These are phyloP conservation scores for Auriscalpium vulgare DNA, from an alignment of 768 basidiomycete genomes.

Conservation along the genomic window DNA sequence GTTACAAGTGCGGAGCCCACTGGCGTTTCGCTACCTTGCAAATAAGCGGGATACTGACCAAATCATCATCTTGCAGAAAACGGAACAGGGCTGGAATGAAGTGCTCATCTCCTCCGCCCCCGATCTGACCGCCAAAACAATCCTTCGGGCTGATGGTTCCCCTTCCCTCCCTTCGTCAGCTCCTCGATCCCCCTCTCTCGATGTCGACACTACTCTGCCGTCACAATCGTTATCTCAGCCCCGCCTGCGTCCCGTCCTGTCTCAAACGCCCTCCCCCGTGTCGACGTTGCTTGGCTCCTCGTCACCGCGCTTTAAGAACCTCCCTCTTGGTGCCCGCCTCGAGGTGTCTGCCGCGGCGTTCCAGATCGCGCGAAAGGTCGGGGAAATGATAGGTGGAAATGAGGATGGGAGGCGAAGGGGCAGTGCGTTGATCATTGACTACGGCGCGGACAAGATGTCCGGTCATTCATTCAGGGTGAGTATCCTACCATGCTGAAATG, in stretches of 20 bases:
- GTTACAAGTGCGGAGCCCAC: constrained; percentile 51
- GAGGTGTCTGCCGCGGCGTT: constrained; percentile 76
- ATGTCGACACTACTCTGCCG: not conserved
- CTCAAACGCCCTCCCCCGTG: constrained; percentile 45
- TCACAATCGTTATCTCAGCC: constrained; percentile 9
- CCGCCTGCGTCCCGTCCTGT: constrained; percentile 57
- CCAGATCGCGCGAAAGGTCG: constrained; percentile 59
- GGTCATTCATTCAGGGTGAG: constrained; percentile 77
- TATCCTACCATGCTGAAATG: constrained; percentile 63
- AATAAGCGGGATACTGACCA: no score
- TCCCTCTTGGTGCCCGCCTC: constrained; percentile 65
- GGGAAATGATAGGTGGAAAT: constrained; percentile 43
- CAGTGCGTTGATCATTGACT: constrained; percentile 79
- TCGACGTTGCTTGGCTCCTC: constrained; percentile 52
- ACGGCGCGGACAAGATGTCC: constrained; percentile 67
- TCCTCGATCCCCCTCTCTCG: not conserved
- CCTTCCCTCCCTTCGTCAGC: constrained; percentile 2
- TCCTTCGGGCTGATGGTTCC: constrained; percentile 15
- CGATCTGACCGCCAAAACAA: constrained; percentile 30
- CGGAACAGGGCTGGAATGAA: constrained; percentile 76
- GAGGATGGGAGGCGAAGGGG: constrained; percentile 14
- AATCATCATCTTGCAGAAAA: constrained; percentile 44
- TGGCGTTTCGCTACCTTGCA: no score
- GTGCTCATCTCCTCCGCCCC: constrained; percentile 52
- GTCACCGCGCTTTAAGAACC: constrained; percentile 58